Base-by-base conservation (phyloP, 2,329 filamentous ascomycete species). In the Sclerotinia trifoliorum region DNA sequence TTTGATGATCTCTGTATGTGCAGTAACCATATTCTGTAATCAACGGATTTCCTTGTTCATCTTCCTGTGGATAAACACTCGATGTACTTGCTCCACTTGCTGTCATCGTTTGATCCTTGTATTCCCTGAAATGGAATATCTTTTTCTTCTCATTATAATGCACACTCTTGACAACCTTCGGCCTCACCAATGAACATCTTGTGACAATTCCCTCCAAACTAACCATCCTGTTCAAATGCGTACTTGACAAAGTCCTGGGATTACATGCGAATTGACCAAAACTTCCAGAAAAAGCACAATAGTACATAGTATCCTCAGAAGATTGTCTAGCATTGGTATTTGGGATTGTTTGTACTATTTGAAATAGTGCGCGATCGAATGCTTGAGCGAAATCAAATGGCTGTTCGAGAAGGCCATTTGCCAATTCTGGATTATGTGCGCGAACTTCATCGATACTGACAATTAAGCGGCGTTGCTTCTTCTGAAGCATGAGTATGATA, bases 161-260 rank as follows among this genome's bases (percentile, higher is more conserved):
- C 65, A 99, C 94, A 80, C 95, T 98, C 82, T 96, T 96, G 71
- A 98, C 90, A n/a, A 99, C 88, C 81, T 99, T 99, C 15, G 95
- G 95, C 68, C 96, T 87, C 71, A 99, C 96, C 26, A 99, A 84
- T 32, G 94, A 97, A 80, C 93, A 96, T 79, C 95, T 91, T 48
- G 95, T 99, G 54, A 99, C 95, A 75, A 99, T 99, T 58, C 95
- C 95, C 80, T 99, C 95, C 64, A 99, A 85, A 4, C 94, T 97
- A 19, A 99, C 92, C 94, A 99, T 97, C 77, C 92, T 90, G 80
- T 99, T 99, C 68, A 99, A 86, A 75, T 96, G 92, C 52, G 88
- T 85, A 2, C 94, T 97, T 63, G 92, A 92, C 42, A 99, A 82
- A 0, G 95, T 98, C 73, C 95, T 88, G 52, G 95, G 95, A 77